Evolutionary conservation across 1,284 basidiomycete species (phyloP).

Genomic region (Puccinia sorghi): DNA sequence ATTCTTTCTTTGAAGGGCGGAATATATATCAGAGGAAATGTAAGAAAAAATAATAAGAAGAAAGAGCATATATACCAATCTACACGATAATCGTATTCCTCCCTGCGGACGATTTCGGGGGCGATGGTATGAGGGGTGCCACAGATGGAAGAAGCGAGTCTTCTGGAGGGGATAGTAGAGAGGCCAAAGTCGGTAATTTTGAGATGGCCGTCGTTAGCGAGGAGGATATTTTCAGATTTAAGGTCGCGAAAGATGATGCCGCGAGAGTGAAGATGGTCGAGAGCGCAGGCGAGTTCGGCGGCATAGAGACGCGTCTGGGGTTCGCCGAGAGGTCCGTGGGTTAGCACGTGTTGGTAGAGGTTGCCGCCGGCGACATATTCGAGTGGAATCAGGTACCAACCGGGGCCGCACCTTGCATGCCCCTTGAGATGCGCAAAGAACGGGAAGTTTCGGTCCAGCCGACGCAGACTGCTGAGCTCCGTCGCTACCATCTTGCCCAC

Average conservation of each 20-base stretch:
- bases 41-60: too few species aligned
- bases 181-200: conserved; percentile 44
- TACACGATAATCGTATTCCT: conserved; percentile 53
- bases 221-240: conserved; percentile 42
- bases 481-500: background rate
- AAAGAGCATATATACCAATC: conserved; percentile 54
- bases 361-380: conserved; percentile 55
- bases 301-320: conserved; percentile 18
- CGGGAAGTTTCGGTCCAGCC: background rate
- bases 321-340: conserved; percentile 52
- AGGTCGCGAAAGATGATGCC: conserved; percentile 41
- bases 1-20: too few species aligned
- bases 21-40: background rate
- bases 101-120: conserved; percentile 53
- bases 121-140: conserved; percentile 56
- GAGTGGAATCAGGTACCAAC: conserved; percentile 53
- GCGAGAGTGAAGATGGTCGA: conserved; percentile 8
- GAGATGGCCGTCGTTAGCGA: conserved; percentile 18
- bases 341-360: conserved; percentile 53
- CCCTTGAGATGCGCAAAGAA: background rate
- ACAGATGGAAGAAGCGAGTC: conserved; percentile 51
- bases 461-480: conserved; percentile 2
- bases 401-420: background rate
- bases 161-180: background rate
- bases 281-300: conserved; percentile 22